Conservation (phyloP, 2,329 filamentous ascomycete species). For the Xylogone sp. region DNA sequence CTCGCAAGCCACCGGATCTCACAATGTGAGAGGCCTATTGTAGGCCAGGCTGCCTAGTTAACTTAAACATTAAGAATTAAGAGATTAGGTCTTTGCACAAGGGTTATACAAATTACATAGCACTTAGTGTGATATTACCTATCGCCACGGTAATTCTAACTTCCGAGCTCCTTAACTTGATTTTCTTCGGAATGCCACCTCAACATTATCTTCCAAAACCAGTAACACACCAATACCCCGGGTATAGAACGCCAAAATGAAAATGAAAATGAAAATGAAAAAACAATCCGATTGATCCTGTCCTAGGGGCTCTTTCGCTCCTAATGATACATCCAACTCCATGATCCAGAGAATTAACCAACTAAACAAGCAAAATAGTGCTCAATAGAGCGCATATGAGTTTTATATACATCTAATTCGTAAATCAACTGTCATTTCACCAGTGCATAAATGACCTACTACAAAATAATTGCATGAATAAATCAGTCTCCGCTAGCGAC, state of each 20-base stretch:
- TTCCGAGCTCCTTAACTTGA: not conserved
- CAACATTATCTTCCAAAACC: not conserved
- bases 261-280: no score
- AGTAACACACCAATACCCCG: not conserved
- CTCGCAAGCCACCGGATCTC: not conserved
- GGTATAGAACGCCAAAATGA: not conserved
- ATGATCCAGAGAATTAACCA: not conserved
- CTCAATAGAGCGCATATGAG: not conserved
- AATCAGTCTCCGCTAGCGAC: not conserved
- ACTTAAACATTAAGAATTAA: no score
- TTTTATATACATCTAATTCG: not conserved
- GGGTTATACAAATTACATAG: no score
- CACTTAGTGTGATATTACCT: no score
- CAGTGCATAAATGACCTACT: not conserved
- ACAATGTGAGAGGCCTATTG: not conserved
- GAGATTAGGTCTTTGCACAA: no score
- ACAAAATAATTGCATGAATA: not conserved
- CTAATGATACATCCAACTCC: not conserved
- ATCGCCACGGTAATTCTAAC: not conserved
- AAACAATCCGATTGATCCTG: not conserved
- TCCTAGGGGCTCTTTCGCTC: not conserved
- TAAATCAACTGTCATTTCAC: not conserved
- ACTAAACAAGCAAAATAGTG: not conserved
- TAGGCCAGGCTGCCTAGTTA: not conserved
- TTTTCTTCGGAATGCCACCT: not conserved